A percentile compares a stretch with the other conserved stretches of the same genome.
These are phyloP conservation scores for Pseudogymnoascus destructans DNA, from an alignment of 2,329 filamentous ascomycete species.

Conservation along the genomic window DNA sequence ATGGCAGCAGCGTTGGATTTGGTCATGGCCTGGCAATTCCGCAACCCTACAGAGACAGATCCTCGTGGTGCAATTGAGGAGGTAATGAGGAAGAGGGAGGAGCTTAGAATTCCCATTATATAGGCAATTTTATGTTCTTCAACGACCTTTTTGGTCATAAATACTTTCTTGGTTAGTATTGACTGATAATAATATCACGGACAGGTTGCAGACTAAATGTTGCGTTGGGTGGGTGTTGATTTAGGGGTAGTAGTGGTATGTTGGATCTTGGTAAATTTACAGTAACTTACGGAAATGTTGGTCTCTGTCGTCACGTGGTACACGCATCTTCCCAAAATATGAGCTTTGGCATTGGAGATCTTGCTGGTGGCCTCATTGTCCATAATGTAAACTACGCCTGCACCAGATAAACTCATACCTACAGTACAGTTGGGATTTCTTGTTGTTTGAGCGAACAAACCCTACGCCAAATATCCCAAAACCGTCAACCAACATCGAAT, in stretches of 20 bases:
- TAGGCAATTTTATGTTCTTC: neutral
- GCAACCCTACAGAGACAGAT: slow-evolving; percentile 57
- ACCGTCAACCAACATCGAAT: neutral
- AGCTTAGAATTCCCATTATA: slow-evolving; percentile 34
- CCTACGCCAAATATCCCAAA: neutral
- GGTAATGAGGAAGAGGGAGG: slow-evolving; percentile 37
- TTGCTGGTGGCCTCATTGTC: neutral
- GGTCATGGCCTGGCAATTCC: slow-evolving; percentile 78
- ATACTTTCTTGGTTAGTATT: neutral
- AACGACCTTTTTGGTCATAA: neutral
- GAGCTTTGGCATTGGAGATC: neutral
- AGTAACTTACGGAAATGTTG: neutral
- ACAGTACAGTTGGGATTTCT: neutral
- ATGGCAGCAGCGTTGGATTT: slow-evolving; percentile 66
- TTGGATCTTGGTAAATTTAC: neutral
- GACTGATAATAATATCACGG: neutral
- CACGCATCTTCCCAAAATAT: neutral
- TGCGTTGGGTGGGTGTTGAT: neutral
- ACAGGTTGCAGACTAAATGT: neutral
- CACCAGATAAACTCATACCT: neutral
- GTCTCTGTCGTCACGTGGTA: neutral
- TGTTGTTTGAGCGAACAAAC: neutral
- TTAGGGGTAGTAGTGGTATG: neutral
- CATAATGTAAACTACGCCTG: neutral
- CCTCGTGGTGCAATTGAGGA: slow-evolving; percentile 45